A percentile compares a stretch with the other conserved stretches of the same genome.
phyloP scores from a whole-genome alignment of 1,284 basidiomycete species.

The Meripilus lineatus region DNA sequence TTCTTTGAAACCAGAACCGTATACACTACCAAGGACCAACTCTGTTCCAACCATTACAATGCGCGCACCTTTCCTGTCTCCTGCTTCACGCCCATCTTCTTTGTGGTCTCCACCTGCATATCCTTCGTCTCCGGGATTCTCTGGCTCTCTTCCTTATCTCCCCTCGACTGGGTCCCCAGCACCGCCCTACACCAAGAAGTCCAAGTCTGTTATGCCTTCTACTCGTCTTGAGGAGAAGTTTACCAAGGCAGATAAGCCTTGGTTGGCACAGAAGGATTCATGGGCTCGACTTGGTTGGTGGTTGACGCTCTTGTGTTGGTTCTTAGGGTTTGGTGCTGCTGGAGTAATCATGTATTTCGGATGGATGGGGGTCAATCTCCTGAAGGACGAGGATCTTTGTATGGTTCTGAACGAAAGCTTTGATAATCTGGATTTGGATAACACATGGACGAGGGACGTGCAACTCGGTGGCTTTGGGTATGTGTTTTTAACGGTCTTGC shows the following conservation, averaged over 20 bases:
- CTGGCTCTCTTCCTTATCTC: constrained; percentile 25
- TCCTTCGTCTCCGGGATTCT: constrained; percentile 17
- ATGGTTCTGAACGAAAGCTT: constrained; percentile 71
- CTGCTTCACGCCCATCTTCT: constrained; percentile 57
- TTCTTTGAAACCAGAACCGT: constrained; percentile 19
- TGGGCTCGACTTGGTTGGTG: constrained; percentile 52
- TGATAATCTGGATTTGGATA: constrained; percentile 35
- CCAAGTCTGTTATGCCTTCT: constrained; percentile 42
- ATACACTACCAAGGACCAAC: constrained; percentile 29
- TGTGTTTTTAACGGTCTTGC: constrained; percentile 21
- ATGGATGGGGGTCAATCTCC: constrained; percentile 36
- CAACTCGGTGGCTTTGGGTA: constrained; percentile 73
- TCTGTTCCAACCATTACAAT: constrained; percentile 42
- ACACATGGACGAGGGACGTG: constrained; percentile 63
- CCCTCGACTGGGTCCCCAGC: constrained; percentile 30
- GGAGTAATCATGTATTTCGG: constrained; percentile 45
- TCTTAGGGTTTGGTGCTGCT: constrained; percentile 41
- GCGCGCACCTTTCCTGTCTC: constrained; percentile 63
- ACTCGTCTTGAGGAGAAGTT: constrained; percentile 46
- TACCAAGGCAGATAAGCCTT: constrained; percentile 54
- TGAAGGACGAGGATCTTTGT: constrained; percentile 46
- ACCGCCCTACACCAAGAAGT: constrained; percentile 24
- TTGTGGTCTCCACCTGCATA: constrained; percentile 56
- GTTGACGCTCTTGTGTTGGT: constrained; percentile 45
- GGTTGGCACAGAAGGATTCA: constrained; percentile 47